Evolutionary conservation across 1,284 basidiomycete species (phyloP).

Genomic region (Cryptococcus sp.): DNA sequence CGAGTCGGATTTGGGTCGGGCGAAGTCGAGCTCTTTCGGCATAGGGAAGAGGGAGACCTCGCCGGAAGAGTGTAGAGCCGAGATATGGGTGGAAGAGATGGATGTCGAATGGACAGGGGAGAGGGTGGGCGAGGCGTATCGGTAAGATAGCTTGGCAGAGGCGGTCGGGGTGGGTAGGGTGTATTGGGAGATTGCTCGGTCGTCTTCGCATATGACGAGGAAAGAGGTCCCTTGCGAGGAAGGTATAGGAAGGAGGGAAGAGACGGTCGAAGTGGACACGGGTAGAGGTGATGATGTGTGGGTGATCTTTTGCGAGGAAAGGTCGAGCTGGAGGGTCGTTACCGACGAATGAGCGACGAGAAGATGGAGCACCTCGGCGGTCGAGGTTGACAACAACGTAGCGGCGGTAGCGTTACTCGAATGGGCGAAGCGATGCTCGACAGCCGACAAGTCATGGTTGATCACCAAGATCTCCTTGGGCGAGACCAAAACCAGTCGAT

Average conservation of each 20-base stretch:
- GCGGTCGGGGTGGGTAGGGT: conserved; percentile 53
- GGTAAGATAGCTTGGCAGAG: conserved; percentile 48
- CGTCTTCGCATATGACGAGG: conserved; percentile 65
- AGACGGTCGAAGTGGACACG: conserved; percentile 40
- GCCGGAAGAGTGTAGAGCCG: conserved; percentile 61
- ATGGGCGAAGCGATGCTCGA: conserved; percentile 28
- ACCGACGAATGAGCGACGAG: conserved; percentile 31
- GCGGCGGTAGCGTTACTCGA: conserved; percentile 27
- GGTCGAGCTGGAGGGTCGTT: conserved; percentile 27
- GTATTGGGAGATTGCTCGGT: conserved; percentile 60
- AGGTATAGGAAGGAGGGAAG: conserved; percentile 35
- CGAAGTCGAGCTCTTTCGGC: conserved; percentile 51
- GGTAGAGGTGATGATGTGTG: conserved; percentile 38
- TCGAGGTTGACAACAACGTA: conserved; percentile 32
- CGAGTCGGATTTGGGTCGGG: conserved; percentile 34
- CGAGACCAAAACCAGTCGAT: conserved; percentile 30
- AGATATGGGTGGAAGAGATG: conserved; percentile 52
- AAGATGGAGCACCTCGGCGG: conserved; percentile 28
- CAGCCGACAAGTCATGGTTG: conserved; percentile 23
- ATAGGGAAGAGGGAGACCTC: conserved; percentile 61
- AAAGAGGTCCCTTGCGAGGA: conserved; percentile 48
- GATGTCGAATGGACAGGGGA: conserved; percentile 59
- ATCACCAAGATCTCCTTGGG: conserved; percentile 29
- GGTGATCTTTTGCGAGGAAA: conserved; percentile 23
- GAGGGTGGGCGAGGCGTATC: conserved; percentile 56